phyloP scores from a whole-genome alignment of 495 filamentous ascomycete genomes.

The Aspergillus campestris region DNA sequence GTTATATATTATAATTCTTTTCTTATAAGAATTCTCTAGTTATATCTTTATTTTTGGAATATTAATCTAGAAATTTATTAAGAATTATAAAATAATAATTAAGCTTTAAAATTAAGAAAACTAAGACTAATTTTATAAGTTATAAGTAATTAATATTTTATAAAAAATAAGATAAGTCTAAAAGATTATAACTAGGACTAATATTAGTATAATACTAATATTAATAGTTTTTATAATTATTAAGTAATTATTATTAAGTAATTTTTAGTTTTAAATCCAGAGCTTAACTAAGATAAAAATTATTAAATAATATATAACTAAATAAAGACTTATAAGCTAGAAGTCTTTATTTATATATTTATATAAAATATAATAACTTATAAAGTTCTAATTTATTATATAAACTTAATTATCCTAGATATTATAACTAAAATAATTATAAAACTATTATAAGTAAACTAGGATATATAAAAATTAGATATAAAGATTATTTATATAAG shows the following conservation, averaged over 20 bases:
- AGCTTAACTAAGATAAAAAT: conserved; percentile 3
- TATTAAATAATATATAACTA: conserved; percentile 1
- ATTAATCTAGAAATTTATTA: not conserved
- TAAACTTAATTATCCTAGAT: too few relatives aligned
- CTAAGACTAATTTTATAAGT: not conserved
- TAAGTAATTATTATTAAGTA: too few relatives aligned
- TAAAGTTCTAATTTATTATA: too few relatives aligned
- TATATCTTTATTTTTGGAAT: not conserved
- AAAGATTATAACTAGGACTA: too few relatives aligned
- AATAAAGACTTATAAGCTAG: not conserved
- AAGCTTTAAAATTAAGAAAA: not conserved
- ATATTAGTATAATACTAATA: too few relatives aligned
- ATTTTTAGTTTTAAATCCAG: not conserved
- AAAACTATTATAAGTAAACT: too few relatives aligned
- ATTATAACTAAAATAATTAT: too few relatives aligned
- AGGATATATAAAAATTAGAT: too few relatives aligned
- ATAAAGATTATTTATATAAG: too few relatives aligned
- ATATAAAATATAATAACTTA: not conserved
- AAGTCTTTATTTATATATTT: not conserved
- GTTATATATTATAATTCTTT: not conserved
- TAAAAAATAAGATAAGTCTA: not conserved
- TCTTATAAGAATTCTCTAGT: not conserved
- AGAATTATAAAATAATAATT: not conserved
- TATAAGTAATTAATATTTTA: not conserved
- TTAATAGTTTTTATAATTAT: too few relatives aligned